A percentile compares a stretch with the other conserved stretches of the same genome.
Evolutionary conservation across 2,329 filamentous ascomycete genomes (phyloP).

Genomic region (Helotiales sp.): DNA sequence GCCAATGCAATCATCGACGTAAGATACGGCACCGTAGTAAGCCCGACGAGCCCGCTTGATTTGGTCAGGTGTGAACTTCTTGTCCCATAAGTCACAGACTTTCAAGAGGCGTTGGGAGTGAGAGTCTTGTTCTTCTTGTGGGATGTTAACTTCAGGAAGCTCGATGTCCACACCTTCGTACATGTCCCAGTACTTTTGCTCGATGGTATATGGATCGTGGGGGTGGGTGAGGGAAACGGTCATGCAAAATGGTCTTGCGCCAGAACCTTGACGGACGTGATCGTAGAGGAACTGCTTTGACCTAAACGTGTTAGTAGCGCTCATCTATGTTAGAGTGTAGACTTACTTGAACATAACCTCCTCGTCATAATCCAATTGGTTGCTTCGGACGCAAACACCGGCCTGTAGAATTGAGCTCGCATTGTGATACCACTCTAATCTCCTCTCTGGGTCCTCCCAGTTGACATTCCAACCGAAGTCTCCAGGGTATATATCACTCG

Average conservation of each 20-base stretch:
- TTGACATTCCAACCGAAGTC: constrained; percentile 95
- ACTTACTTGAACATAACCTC: constrained; percentile 80
- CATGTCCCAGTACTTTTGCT: constrained; percentile 88
- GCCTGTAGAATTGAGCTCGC: constrained; percentile 91
- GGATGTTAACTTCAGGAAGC: constrained; percentile 74
- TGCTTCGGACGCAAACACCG: constrained; percentile 84
- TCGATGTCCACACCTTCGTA: constrained; percentile 89
- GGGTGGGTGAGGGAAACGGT: constrained; percentile 92
- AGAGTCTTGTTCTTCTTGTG: constrained; percentile 78
- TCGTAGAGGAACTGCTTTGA: constrained; percentile 89
- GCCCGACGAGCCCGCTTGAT: constrained; percentile 82
- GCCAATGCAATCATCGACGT: constrained; percentile 90
- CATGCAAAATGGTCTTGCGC: constrained; percentile 77
- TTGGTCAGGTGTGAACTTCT: constrained; percentile 81
- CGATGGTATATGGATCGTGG: constrained; percentile 93
- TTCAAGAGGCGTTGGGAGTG: constrained; percentile 86
- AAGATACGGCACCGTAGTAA: constrained; percentile 91
- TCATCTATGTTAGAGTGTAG: neutral
- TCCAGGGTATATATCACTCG: constrained; percentile 93
- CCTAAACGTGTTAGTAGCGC: constrained; percentile 24
- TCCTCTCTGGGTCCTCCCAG: constrained; percentile 85
- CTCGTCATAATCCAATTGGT: constrained; percentile 94
- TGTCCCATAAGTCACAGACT: constrained; percentile 83
- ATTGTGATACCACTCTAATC: constrained; percentile 96
- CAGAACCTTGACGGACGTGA: constrained; percentile 76